Evolutionary conservation across 1,284 basidiomycete species (phyloP).

Genomic region (Vanrija pseudolonga): DNA sequence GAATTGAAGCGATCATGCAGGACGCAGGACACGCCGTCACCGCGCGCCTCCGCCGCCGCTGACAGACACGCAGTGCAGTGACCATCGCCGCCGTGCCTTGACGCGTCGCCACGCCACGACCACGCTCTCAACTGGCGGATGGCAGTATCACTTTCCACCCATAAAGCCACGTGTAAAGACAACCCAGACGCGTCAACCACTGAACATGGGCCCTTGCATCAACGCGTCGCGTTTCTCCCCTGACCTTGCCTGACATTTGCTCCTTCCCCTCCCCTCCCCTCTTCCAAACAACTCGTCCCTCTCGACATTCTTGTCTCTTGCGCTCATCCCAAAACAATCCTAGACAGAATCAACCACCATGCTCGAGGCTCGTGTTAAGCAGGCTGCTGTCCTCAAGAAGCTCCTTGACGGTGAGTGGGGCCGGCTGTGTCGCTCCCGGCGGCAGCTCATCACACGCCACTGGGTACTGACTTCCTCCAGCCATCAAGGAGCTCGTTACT

Average conservation of each 20-base stretch:
- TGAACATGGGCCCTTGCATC: neutral
- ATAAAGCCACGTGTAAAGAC: too few relatives aligned
- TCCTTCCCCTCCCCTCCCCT: too few relatives aligned
- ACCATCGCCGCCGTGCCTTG: too few relatives aligned
- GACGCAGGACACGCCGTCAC: too few relatives aligned
- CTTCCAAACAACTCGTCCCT: neutral
- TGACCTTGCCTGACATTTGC: neutral
- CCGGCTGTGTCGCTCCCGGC: neutral
- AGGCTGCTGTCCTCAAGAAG: constrained; percentile 79
- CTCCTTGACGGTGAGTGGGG: constrained; percentile 70
- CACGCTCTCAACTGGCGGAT: too few relatives aligned
- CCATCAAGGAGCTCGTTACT: constrained; percentile 94
- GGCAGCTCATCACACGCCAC: neutral
- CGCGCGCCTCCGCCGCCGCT: too few relatives aligned
- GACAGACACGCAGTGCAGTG: too few relatives aligned
- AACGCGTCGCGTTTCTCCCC: too few relatives aligned
- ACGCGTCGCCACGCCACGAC: too few relatives aligned
- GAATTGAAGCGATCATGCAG: too few relatives aligned
- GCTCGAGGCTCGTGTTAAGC: constrained; percentile 83
- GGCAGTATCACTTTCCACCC: too few relatives aligned
- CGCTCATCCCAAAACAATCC: neutral
- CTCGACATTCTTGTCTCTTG: neutral
- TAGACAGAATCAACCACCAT: constrained; percentile 51
- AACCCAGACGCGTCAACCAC: neutral
- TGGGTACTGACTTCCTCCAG: constrained; percentile 50